These are phyloP conservation scores for Gaeumannomyces tritici DNA, from an alignment of 2,329 filamentous ascomycete species.

Conservation along the genomic window DNA sequence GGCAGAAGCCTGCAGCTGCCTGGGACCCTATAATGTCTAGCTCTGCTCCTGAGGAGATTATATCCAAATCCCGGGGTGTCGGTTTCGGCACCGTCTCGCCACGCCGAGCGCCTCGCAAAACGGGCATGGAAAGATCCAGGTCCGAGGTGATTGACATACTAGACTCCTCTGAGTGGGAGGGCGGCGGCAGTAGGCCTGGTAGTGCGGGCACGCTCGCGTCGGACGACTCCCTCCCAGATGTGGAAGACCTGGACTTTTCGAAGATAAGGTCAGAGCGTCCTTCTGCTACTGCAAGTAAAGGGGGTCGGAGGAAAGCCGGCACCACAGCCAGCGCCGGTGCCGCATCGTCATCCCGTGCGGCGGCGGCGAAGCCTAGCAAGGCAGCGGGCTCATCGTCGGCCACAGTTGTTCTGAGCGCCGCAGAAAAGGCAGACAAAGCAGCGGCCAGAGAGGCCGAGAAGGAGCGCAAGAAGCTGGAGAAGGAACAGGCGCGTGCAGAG, in stretches of 20 bases:
- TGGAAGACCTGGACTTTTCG: slow-evolving; percentile 28
- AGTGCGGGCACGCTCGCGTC: slow-evolving; percentile 12
- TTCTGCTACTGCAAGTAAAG: not conserved
- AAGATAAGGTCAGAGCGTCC: slow-evolving; percentile 11
- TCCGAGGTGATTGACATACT: slow-evolving; percentile 26
- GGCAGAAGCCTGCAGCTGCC: slow-evolving; percentile 11
- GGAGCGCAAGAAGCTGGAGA: slow-evolving; percentile 45
- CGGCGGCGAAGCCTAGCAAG: not conserved
- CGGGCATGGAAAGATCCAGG: slow-evolving; percentile 1
- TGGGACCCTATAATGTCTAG: slow-evolving; percentile 43
- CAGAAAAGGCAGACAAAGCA: slow-evolving; percentile 33
- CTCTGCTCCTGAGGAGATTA: slow-evolving; percentile 31
- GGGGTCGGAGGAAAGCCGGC: not conserved
- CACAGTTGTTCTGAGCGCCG: not conserved
- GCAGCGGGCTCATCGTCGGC: not conserved
- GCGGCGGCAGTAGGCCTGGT: slow-evolving; percentile 3
- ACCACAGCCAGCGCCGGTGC: not conserved
- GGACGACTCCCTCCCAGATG: slow-evolving; percentile 40
- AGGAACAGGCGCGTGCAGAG: slow-evolving; percentile 49
- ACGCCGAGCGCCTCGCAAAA: slow-evolving; percentile 2
- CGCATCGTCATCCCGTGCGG: not conserved
- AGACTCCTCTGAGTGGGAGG: slow-evolving; percentile 12
- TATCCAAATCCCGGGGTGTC: too few species aligned
- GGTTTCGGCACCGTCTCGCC: too few species aligned
- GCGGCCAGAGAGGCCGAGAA: slow-evolving; percentile 43